Conservation (phyloP, 352 stramenopile species). For the Phytophthora pinifolia region DNA sequence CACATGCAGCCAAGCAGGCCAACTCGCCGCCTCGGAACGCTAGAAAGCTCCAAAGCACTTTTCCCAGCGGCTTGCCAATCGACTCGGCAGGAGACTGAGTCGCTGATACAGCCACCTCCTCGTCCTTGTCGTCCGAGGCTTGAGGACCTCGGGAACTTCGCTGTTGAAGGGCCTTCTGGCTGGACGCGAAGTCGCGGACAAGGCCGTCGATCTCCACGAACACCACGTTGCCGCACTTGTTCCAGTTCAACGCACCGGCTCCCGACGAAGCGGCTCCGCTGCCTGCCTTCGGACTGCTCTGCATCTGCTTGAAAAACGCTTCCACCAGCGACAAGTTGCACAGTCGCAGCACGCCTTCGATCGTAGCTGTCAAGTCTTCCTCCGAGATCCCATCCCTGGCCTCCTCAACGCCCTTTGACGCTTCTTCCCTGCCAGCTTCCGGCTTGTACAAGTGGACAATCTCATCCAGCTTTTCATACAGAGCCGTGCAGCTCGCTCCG, state of each 20-base stretch:
- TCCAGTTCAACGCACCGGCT: conserved; percentile 54
- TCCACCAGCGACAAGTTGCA: conserved; percentile 82
- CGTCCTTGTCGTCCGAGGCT: conserved; percentile 29
- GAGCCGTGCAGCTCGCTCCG: conserved; percentile 64
- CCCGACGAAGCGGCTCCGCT: conserved; percentile 13
- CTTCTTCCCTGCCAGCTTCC: conserved; percentile 24
- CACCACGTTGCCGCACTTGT: conserved; percentile 82
- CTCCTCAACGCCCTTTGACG: conserved; percentile 4
- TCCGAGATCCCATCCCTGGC: conserved; percentile 37
- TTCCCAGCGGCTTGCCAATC: conserved; percentile 59
- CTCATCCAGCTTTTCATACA: conserved; percentile 86
- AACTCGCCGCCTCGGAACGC: conserved; percentile 80
- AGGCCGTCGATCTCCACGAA: conserved; percentile 82
- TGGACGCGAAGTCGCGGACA: conserved; percentile 76
- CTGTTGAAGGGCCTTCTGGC: conserved; percentile 45
- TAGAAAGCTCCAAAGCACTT: conserved; percentile 79
- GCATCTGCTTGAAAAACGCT: conserved; percentile 60
- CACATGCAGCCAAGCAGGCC: conserved; percentile 67
- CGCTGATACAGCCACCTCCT: conserved; percentile 11
- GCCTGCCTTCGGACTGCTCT: conserved; percentile 21
- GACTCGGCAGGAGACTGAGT: conserved; percentile 40
- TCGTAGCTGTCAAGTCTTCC: conserved; percentile 58
- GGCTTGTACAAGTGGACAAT: conserved; percentile 67
- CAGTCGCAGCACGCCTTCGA: conserved; percentile 67
- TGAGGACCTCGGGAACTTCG: conserved; percentile 21